Base-by-base conservation (phyloP, 176 grass and related monocot species). In the Saccharum officinarum region DNA sequence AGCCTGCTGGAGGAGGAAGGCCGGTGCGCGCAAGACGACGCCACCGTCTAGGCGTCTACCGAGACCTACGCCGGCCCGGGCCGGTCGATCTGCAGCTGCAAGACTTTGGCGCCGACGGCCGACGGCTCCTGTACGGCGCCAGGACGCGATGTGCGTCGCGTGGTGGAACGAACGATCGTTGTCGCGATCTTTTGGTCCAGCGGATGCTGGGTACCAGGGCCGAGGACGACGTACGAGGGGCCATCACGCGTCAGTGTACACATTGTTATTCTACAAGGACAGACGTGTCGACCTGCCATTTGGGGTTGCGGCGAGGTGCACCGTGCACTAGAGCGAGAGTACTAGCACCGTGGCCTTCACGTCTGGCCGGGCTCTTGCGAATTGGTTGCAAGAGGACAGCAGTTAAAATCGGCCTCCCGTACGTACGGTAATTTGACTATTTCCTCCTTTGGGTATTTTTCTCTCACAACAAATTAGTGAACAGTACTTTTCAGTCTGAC, bases 211-310 rank as follows among this genome's bases (percentile, higher is more conserved):
- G 50, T 3, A 64, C 10, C 61, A 84, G 62, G 46, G 0, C 23
- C 8, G 57, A 23, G 15, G 23, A 4, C 6, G 10, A 26, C 9
- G 59, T 55, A 20, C 17, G 50, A 17, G 50, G 59, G 23, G 16
- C 25, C 85, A 57, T 38, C 23, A 4, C 44, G 54, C 67, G 49
- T 42, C 55, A 42, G 67, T 3, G 33, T 52, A 31, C 25, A 81
- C 3, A 8, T 1, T 15, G 5, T 54, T 16, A 1, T 25, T 44
- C 7, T 37, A 10, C 14, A n/a, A n/a, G 10, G 41, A 72, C 44
- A 4, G 13, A 42, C 55, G 75, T 84, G 80, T 88, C 75, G 75
- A 88, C 10, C 39, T 54, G 8, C 74, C 49, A 4, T 15, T 5
- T 3, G 47, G 49, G 46, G 49, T 17, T 6, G 28, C 62, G 15